These are phyloP conservation scores for Suillus paluster DNA, from an alignment of 768 basidiomycete genomes.

Conservation along the genomic window DNA sequence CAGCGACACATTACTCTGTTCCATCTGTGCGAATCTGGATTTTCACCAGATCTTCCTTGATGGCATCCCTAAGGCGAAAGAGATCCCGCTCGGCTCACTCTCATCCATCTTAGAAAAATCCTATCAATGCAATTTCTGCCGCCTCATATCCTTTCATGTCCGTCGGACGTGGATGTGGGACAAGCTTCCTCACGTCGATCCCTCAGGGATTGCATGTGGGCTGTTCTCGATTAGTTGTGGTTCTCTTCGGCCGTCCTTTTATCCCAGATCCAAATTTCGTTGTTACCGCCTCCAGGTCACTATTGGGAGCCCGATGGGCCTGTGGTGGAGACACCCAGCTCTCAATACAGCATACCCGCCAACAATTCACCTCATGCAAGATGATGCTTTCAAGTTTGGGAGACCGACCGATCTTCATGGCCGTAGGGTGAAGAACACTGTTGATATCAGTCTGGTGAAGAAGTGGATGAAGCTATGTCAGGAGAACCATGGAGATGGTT, in stretches of 20 bases:
- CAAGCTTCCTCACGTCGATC: conserved; percentile 6
- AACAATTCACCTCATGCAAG: conserved; percentile 6
- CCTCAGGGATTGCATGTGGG: conserved; percentile 3
- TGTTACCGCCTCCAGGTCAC: background rate
- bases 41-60: conserved; percentile 10
- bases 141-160: conserved; percentile 8
- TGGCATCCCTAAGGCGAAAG: background rate
- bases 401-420: conserved; percentile 9
- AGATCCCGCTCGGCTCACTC: conserved; percentile 6
- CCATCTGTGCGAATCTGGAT: conserved; percentile 9
- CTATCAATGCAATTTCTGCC: conserved; percentile 10
- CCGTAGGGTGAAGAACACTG: conserved; percentile 6
- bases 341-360: background rate
- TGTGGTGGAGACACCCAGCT: background rate
- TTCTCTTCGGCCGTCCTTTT: background rate
- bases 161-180: conserved; percentile 4
- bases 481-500: conserved; percentile 3
- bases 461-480: conserved; percentile 9
- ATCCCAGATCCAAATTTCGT: background rate
- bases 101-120: conserved; percentile 7
- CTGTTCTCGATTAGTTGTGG: background rate
- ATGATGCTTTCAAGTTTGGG: conserved; percentile 11
- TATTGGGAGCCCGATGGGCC: no score
- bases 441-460: conserved; percentile 9
- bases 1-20: conserved; percentile 3